These are phyloP conservation scores for Oryza nivara DNA, from an alignment of 176 grass and related monocot species.

Conservation along the genomic window DNA sequence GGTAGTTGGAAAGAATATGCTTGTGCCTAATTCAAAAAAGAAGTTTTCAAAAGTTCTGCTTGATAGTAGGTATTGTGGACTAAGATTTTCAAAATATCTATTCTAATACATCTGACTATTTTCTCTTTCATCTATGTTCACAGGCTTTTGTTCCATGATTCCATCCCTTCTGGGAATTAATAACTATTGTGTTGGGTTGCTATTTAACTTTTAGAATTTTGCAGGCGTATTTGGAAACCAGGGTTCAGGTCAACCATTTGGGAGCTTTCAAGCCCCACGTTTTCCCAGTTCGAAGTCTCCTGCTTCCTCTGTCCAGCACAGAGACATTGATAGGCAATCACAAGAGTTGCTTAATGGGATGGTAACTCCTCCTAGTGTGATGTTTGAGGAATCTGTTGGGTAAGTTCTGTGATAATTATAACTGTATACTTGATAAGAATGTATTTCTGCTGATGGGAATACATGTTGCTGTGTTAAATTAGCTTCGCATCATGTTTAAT, in stretches of 20 bases:
- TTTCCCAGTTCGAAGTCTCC: slow-evolving; percentile 30
- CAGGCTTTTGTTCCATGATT: neutral
- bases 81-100: slow-evolving; percentile 1
- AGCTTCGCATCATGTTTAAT: neutral
- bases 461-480: neutral
- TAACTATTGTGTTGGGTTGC: slow-evolving; percentile 5
- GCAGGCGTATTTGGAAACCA: slow-evolving; percentile 59
- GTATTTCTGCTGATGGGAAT: neutral
- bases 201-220: slow-evolving; percentile 33
- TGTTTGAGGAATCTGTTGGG: slow-evolving; percentile 33
- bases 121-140: neutral
- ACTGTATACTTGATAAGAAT: neutral
- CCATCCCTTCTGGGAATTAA: neutral
- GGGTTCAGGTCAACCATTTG: slow-evolving; percentile 39
- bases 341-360: slow-evolving; percentile 50
- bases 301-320: slow-evolving; percentile 29
- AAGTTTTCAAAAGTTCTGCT: neutral
- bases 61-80: neutral
- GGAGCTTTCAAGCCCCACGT: slow-evolving; percentile 30
- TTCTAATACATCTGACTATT: slow-evolving; percentile 7
- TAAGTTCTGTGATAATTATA: slow-evolving; percentile 45
- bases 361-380: slow-evolving; percentile 26
- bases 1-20: neutral
- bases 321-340: slow-evolving; percentile 51
- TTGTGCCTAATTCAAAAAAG: neutral